These are phyloP conservation scores for Rhodotorula sp. DNA, from an alignment of 1,284 basidiomycete genomes.

Conservation along the genomic window DNA sequence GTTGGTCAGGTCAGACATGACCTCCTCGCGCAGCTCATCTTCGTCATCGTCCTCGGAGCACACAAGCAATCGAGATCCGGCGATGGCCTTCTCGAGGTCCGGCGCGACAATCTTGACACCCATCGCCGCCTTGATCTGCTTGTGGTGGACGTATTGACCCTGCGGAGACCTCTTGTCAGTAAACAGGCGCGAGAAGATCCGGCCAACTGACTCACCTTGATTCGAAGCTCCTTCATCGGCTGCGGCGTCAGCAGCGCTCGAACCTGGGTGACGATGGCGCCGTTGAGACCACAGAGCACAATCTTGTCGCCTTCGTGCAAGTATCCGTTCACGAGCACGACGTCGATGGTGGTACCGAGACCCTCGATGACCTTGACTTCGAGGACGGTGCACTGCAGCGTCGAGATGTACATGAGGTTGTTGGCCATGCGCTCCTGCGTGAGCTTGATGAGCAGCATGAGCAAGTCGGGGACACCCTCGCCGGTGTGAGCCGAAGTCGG, in stretches of 20 bases:
- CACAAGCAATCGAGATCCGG: conserved; percentile 90
- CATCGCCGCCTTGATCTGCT: conserved; percentile 94
- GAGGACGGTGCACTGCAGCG: conserved; percentile 97
- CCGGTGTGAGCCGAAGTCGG: conserved; percentile 97
- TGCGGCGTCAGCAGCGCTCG: conserved; percentile 94
- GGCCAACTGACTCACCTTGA: conserved; percentile 64
- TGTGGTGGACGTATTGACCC: conserved; percentile 97
- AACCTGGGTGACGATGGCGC: conserved; percentile 93
- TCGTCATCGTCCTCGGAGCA: conserved; percentile 93
- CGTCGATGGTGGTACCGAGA: conserved; percentile 96
- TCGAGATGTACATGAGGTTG: conserved; percentile 95
- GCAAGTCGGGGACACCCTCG: conserved; percentile 99
- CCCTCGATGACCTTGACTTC: conserved; percentile 99
- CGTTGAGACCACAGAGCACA: conserved; percentile 95
- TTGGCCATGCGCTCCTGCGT: conserved; percentile 99
- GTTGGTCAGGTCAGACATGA: conserved; percentile 93
- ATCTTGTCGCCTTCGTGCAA: conserved; percentile 90
- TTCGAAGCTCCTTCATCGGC: conserved; percentile 89
- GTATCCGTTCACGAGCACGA: conserved; percentile 93
- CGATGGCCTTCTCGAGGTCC: conserved; percentile 98
- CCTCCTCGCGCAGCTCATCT: conserved; percentile 88
- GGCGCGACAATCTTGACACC: conserved; percentile 96
- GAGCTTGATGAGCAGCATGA: conserved; percentile 94
- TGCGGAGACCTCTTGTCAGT: conserved; percentile 46
- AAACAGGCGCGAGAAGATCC: conserved; percentile 1